phyloP scores from a whole-genome alignment of 1,284 basidiomycete genomes.

The Somion occarium region DNA sequence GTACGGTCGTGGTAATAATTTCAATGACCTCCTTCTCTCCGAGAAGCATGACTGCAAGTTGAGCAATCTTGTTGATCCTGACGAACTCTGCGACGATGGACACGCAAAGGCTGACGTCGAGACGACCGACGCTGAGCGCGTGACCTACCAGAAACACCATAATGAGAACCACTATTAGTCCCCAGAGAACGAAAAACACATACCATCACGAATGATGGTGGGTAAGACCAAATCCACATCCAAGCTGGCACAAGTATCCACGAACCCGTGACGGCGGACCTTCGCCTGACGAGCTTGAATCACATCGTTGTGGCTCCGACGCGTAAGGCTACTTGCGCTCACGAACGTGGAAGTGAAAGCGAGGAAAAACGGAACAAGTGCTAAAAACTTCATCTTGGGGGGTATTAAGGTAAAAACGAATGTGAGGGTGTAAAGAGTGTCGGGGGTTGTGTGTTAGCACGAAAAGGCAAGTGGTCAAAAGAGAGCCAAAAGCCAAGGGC shows the following conservation, averaged over 20 bases:
- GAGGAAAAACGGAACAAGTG: slow-evolving; percentile 1
- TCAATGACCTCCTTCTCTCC: slow-evolving; percentile 9
- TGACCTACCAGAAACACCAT: too few relatives aligned
- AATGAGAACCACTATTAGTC: neutral
- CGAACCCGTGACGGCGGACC: slow-evolving; percentile 12
- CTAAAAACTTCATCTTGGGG: slow-evolving; percentile 5
- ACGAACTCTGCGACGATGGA: slow-evolving; percentile 19
- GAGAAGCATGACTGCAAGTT: slow-evolving; percentile 11
- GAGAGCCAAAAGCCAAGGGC: neutral
- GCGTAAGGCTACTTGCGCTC: slow-evolving; percentile 1
- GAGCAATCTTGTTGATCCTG: slow-evolving; percentile 12
- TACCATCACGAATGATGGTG: slow-evolving; percentile 12
- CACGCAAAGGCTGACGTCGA: slow-evolving; percentile 19
- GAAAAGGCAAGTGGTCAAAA: neutral
- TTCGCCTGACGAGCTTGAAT: slow-evolving; percentile 16
- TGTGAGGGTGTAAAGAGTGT: neutral
- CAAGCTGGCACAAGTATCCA: slow-evolving; percentile 18
- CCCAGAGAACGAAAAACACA: neutral
- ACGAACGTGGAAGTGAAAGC: slow-evolving; percentile 1
- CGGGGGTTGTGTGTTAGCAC: neutral
- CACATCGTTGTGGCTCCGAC: slow-evolving; percentile 5
- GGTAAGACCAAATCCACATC: slow-evolving; percentile 17
- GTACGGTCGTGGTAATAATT: slow-evolving; percentile 13
- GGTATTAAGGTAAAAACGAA: neutral
- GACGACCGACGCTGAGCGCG: slow-evolving; percentile 14